Base-by-base conservation (phyloP, 257 asterid genomes). In the Petunia axillaris region DNA sequence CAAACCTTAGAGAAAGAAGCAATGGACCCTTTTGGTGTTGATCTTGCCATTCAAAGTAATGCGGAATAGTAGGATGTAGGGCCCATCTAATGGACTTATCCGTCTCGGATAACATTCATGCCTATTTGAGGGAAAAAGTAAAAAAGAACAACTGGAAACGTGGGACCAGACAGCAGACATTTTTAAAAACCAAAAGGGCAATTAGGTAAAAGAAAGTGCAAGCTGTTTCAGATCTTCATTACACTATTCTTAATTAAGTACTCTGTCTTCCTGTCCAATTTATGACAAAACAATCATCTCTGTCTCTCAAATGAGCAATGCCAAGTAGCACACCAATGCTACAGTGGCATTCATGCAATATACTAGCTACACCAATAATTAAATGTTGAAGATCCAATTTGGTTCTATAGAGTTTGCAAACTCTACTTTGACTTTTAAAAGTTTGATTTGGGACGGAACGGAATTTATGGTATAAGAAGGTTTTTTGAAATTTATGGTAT, bases 261-360 rank as follows among this genome's bases (percentile, higher is more conserved):
- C 25, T 25, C 38, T 58, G 54, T 59, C 9, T 50, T 77, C 13
- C 80, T 64, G 48, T 83, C 80, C 67, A 76, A 80, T 81, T 85
- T 52, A 77, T 44, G 57, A 82, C 84, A 50, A 66, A 0, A 64
- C 86, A 82, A 83, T 85, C 88, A 82, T 76, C 90, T 85, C 88
- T 83, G 91, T 50, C 78, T 13, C 36, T 50, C 36, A 13, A 73
- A 36, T 50, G 58, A 68, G 13, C 57, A 6, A 46, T 6, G 58
- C 58, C 75, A 67, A 41, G 75, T 67, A 67, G 75, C 55, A n/a
- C 54, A 1, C 41, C 11, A 3, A 41, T 46, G 5, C 59, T 25
- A 50, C 14, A 50, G 46, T 73, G 63, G 63, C 48, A 73, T 10
- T 50, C 14, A 0, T 50, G 78, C 52, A 73, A 73, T 35, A 50